Conservation (phyloP, 2,329 filamentous ascomycete genomes). For the Trichoderma sp. region DNA sequence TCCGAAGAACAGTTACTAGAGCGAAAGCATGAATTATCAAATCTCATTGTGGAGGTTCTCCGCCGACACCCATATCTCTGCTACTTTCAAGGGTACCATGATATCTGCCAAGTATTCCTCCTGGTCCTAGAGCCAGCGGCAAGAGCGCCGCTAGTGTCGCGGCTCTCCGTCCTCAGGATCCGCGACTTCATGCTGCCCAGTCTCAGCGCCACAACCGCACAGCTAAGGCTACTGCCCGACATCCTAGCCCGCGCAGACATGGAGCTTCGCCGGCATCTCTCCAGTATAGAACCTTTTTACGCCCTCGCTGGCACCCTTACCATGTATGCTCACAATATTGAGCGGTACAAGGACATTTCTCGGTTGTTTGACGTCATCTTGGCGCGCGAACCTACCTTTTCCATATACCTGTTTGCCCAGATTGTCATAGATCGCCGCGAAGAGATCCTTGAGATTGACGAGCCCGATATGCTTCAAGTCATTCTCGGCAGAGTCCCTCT, state of each 20-base stretch:
- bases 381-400: slow-evolving; percentile 83
- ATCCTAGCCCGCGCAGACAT: slow-evolving; percentile 76
- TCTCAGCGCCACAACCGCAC: slow-evolving; percentile 76
- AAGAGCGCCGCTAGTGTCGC: slow-evolving; percentile 68
- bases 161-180: slow-evolving; percentile 88
- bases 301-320: slow-evolving; percentile 92
- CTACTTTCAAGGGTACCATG: slow-evolving; percentile 99
- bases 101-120: slow-evolving; percentile 94
- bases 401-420: slow-evolving; percentile 88
- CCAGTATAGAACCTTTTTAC: slow-evolving; percentile 82
- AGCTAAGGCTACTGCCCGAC: slow-evolving; percentile 84
- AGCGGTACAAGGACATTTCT: slow-evolving; percentile 84
- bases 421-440: slow-evolving; percentile 79
- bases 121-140: slow-evolving; percentile 72
- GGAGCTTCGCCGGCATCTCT: slow-evolving; percentile 73
- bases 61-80: slow-evolving; percentile 80
- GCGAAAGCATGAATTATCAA: slow-evolving; percentile 76
- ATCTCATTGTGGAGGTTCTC: slow-evolving; percentile 79
- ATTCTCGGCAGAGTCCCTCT: slow-evolving; percentile 84
- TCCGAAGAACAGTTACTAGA: slow-evolving; percentile 68
- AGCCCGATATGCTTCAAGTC: slow-evolving; percentile 90
- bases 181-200: slow-evolving; percentile 97
- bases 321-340: slow-evolving; percentile 94
- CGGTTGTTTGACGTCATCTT: slow-evolving; percentile 91
- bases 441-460: slow-evolving; percentile 88